phyloP scores from a whole-genome alignment of 345 rosid species.

The Gossypium raimondii region DNA sequence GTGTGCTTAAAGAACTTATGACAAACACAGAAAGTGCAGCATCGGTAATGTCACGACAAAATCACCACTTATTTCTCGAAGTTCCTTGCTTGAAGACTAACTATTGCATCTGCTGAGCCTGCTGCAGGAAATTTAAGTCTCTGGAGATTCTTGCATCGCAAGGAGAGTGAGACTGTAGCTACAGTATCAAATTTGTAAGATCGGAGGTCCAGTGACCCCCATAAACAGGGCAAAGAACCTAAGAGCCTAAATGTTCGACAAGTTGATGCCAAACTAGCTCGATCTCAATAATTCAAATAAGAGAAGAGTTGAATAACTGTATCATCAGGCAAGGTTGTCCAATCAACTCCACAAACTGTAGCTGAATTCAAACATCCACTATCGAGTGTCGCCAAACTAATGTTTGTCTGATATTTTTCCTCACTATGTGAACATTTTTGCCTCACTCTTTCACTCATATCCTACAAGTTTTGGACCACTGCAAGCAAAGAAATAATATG shows the following conservation, averaged over 20 bases:
- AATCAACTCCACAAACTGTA: slow-evolving; percentile 30
- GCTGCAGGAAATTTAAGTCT: slow-evolving; percentile 67
- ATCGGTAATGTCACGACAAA: slow-evolving; percentile 66
- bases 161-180: slow-evolving; percentile 48
- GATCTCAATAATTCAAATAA: slow-evolving; percentile 62
- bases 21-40: slow-evolving; percentile 71
- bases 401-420: not conserved
- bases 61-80: slow-evolving; percentile 67
- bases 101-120: slow-evolving; percentile 69
- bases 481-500: not conserved
- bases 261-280: slow-evolving; percentile 66
- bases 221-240: slow-evolving; percentile 53
- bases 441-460: slow-evolving; percentile 9
- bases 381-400: not conserved
- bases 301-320: slow-evolving; percentile 66
- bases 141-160: slow-evolving; percentile 54
- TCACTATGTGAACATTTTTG: not conserved
- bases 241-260: slow-evolving; percentile 59
- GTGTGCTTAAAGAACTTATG: not conserved
- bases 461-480: not conserved
- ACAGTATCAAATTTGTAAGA: slow-evolving; percentile 57
- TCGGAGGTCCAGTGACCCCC: slow-evolving; percentile 70
- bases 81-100: slow-evolving; percentile 54
- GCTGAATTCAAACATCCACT: not conserved
- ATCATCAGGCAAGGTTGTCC: slow-evolving; percentile 73